Base-by-base conservation (phyloP, 352 stramenopile genomes). In the Aphanomyces invadans region DNA sequence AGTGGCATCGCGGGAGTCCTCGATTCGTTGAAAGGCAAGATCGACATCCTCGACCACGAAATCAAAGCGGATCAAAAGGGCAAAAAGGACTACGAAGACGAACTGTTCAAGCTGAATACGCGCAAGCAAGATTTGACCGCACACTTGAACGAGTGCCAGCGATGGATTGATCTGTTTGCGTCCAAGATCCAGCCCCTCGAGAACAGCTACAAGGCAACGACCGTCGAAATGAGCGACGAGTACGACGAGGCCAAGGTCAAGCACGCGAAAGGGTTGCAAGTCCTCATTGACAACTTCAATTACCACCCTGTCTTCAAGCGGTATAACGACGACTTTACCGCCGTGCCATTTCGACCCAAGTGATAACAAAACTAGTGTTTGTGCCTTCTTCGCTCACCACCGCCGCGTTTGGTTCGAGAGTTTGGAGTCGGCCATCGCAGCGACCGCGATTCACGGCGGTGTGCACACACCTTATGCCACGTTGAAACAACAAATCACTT, bases 261-360 rank as follows among this genome's bases (percentile, higher is more conserved):
- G 32, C 87, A 96, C 56, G 82, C 81, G 1, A 81, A 92, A 59
- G 87, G 86, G 38, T 86, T 96, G 33, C 65, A 79, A 39, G 79
- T 96, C 60, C 80, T 96, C 32, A 87, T 95, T 53, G 75, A 92
- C 36, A 86, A 95, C 57, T 96, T 96, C 55, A 82, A 92, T 65
- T 95, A 96, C 70, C 87, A 96, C 62, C 87, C 87, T 4, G 83
- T 90, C 65, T 96, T 91, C 74, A 95, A 95, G 70, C 86, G 85
- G 54, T 88, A 83, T 63, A 92, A 83, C 70, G 87, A 94, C 70
- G 86, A 76, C 32, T 96, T 96, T 73, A 88, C 80, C 0, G 87
- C 86, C 1, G 81, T 92, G 42, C 85, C 85, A 0, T 95, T 95
- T 68, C 73, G 70, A 31, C 80, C 81, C 10, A 89, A 89, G 63